Conservation (phyloP, 495 filamentous ascomycete species). For the Penicillium paxilli region DNA sequence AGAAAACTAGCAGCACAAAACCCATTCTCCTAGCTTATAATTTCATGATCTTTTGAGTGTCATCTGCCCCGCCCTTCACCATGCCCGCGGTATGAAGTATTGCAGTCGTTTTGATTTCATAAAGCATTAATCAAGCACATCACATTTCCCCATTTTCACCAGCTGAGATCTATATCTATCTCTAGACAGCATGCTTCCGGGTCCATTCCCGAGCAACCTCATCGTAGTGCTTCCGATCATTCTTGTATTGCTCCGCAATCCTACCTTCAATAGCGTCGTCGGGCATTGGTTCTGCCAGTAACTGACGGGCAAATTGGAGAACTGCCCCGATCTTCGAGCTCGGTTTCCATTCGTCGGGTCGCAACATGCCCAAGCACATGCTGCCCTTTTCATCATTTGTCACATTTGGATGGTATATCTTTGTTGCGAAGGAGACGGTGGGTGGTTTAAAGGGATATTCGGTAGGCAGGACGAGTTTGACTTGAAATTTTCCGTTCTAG, state of each 20-base stretch:
- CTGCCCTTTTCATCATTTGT: slow-evolving; percentile 89
- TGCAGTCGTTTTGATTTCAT: background rate
- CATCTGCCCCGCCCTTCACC: too few relatives aligned
- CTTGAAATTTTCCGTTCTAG: slow-evolving; percentile 75
- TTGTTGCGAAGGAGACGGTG: slow-evolving; percentile 81
- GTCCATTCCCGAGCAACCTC: slow-evolving; percentile 84
- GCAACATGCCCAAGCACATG: slow-evolving; percentile 90
- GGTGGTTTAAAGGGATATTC: slow-evolving; percentile 98
- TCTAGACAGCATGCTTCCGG: slow-evolving; percentile 65
- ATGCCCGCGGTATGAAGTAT: background rate
- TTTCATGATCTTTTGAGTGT: too few relatives aligned
- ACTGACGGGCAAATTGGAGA: slow-evolving; percentile 72
- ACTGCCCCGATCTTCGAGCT: slow-evolving; percentile 74
- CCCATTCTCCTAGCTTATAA: background rate
- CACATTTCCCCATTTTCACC: too few relatives aligned
- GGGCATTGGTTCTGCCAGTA: slow-evolving; percentile 84
- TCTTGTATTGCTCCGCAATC: slow-evolving; percentile 84
- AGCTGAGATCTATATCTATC: too few relatives aligned
- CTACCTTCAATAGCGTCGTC: slow-evolving; percentile 90
- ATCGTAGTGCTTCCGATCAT: slow-evolving; percentile 71
- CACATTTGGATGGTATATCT: slow-evolving; percentile 98
- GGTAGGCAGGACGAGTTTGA: slow-evolving; percentile 72
- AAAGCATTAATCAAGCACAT: slow-evolving; percentile 1
- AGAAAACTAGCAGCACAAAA: background rate
- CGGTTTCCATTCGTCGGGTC: slow-evolving; percentile 93